These are phyloP conservation scores for Blechomonas ayalai DNA, from an alignment of 208 protist genomes.

Conservation along the genomic window DNA sequence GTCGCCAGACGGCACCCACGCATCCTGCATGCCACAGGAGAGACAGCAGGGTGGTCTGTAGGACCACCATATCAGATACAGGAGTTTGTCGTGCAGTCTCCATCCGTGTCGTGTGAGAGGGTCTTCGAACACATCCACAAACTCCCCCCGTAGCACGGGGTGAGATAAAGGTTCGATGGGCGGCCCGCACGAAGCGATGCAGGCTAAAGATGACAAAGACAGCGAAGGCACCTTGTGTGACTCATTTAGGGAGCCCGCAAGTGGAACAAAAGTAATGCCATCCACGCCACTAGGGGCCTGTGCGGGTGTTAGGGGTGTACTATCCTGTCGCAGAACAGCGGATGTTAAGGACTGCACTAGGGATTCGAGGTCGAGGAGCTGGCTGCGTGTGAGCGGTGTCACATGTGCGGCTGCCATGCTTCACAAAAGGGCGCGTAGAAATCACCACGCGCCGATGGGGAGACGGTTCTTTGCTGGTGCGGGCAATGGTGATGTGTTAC, in stretches of 20 bases:
- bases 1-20: constrained; percentile 55
- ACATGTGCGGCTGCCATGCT: constrained; percentile 43
- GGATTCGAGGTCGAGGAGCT: constrained; percentile 56
- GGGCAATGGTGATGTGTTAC: no score
- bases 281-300: no score
- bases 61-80: constrained; percentile 84
- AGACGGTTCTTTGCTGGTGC: no score
- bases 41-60: constrained; percentile 42
- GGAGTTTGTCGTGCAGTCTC: constrained; percentile 67
- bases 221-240: background rate
- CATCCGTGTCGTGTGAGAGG: constrained; percentile 32
- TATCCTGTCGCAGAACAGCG: no score
- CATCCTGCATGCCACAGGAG: constrained; percentile 62
- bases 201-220: background rate
- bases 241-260: no score
- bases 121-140: constrained; percentile 60
- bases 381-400: constrained; percentile 54
- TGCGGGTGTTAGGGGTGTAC: no score
- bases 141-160: constrained; percentile 33
- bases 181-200: background rate
- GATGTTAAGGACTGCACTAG: constrained; percentile 24
- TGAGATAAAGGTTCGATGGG: constrained; percentile 17
- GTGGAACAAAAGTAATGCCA: no score
- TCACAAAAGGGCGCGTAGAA: no score
- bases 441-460: no score